Evolutionary conservation across 257 asterid species (phyloP).

Genomic region (Linaria vulgaris): DNA sequence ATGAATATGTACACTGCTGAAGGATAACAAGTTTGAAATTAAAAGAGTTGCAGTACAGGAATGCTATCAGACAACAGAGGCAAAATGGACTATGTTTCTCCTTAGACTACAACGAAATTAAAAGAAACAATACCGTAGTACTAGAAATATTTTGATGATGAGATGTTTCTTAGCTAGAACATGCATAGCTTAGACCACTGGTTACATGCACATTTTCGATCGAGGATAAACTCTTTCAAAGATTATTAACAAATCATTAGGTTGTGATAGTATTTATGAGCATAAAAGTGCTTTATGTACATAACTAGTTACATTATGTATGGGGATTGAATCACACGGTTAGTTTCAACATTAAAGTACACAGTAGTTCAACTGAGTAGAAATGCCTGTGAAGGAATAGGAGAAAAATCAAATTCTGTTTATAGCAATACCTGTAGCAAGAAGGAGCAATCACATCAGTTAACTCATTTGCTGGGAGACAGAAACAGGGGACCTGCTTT

Average conservation of each 20-base stretch:
- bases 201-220: not conserved
- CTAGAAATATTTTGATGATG: slow-evolving; percentile 1
- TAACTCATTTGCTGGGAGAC: slow-evolving; percentile 96
- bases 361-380: slow-evolving; percentile 2
- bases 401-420: not conserved
- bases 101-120: not conserved
- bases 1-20: slow-evolving; percentile 13
- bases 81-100: not conserved
- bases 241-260: not conserved
- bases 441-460: slow-evolving; percentile 98
- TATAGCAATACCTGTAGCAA: slow-evolving; percentile 74
- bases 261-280: not conserved
- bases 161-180: slow-evolving; percentile 1
- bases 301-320: not conserved
- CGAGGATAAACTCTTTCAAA: not conserved
- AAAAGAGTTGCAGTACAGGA: too few species aligned
- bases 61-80: not conserved
- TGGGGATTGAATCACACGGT: not conserved
- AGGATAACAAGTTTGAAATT: not conserved
- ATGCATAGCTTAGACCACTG: slow-evolving; percentile 8
- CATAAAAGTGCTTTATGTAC: slow-evolving; percentile 5
- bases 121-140: not conserved
- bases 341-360: slow-evolving; percentile 9
- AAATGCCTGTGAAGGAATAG: not conserved
- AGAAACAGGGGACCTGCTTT: slow-evolving; percentile 97